These are phyloP conservation scores for Ganoderma lingzhi DNA, from an alignment of 1,284 basidiomycete genomes.

Conservation along the genomic window DNA sequence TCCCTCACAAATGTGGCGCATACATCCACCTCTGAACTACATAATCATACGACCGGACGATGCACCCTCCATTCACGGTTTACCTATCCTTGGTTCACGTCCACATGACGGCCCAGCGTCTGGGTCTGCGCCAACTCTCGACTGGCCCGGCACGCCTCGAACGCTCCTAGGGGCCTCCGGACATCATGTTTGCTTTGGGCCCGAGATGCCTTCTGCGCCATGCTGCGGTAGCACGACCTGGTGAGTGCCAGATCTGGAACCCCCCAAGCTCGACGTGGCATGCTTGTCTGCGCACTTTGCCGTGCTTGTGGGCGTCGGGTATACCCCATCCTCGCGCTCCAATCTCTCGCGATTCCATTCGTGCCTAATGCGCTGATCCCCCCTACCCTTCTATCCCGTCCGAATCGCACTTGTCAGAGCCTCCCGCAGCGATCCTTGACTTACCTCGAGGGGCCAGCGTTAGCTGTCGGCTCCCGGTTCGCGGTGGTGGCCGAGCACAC, in stretches of 20 bases:
- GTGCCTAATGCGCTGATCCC: neutral
- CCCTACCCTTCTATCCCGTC: neutral
- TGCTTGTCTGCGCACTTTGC: neutral
- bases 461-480: neutral
- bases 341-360: neutral
- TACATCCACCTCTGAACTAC: neutral
- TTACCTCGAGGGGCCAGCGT: neutral
- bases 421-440: neutral
- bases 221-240: neutral
- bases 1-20: neutral
- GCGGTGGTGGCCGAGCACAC: neutral
- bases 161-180: neutral
- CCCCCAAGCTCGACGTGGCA: neutral
- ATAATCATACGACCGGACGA: neutral
- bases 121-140: neutral
- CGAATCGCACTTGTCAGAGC: conserved; percentile 3
- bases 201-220: neutral
- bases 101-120: too few relatives aligned
- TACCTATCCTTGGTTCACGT: too few relatives aligned
- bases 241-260: neutral
- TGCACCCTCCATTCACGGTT: neutral
- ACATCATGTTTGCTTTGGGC: neutral
- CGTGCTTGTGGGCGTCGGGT: conserved; percentile 2
- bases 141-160: neutral
- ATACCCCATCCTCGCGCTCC: neutral